Base-by-base conservation (phyloP, 169 alveolate genomes). In the Cryptosporidium parvum region DNA sequence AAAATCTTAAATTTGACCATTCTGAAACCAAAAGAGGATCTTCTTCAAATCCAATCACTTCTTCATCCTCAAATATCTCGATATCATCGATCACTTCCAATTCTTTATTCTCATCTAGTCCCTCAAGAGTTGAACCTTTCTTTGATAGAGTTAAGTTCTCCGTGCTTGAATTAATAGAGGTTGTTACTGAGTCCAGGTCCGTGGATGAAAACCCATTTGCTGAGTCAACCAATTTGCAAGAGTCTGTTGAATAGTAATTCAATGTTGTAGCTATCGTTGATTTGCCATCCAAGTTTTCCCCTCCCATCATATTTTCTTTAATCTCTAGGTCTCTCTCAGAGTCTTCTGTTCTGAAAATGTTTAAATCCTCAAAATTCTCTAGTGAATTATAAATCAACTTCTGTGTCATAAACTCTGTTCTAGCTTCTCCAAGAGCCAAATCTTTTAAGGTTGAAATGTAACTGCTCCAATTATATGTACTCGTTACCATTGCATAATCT, bases 131-230 rank as follows among this genome's bases (percentile, higher is more conserved):
- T n/a, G 67, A 51, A 39, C 48, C 67, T 10, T 56, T 48, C 48
- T 71, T 71, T 2, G 85, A 37, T 4, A 48, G 4, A 2, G 44
- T 33, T 33, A 73, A 37, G 18, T 80, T 65, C 37, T 80, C 89
- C 18, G 80, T 61, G 37, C 89, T 80, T 18, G 80, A 80, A 48
- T 80, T 80, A 26, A 65, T 65, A 3, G 89, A 80, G 29, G 89
- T 80, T 3, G 75, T 45, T 4, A 59, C 62, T 61, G 89, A 80
- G 10, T 80, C 89, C 44, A 65, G 56, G 62, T 80, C 89, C 3
- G 89, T 80, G 21, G 89, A 80, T n/a, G 89, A 80, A 29, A 67
- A 80, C 7, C 59, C 73, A 10, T 80, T 80, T 26, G 58, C 26
- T 21, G 18, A 16, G n/a, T 59, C 65, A 1, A 42, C 53, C n/a